phyloP scores from a whole-genome alignment of 192 early-diverging fungal species.

The Tieghemiomyces parasiticus region DNA sequence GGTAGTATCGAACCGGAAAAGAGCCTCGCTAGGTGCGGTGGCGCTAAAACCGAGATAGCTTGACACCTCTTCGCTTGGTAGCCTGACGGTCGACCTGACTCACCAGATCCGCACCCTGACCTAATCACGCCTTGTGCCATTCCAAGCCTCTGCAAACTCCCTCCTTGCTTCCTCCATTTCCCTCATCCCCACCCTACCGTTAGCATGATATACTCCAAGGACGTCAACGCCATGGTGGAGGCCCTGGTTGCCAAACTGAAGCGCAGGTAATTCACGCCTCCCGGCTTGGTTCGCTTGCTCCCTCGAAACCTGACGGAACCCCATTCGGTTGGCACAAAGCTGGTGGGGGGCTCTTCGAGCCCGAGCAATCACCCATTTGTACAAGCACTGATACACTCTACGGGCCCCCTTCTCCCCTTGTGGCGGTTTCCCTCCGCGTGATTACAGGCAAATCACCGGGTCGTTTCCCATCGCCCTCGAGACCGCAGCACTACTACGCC shows the following conservation, averaged over 20 bases:
- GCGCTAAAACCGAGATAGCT: no score
- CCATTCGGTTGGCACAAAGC: not conserved
- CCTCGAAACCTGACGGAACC: not conserved
- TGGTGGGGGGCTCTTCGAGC: not conserved
- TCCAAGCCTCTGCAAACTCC: not conserved
- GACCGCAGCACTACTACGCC: constrained; percentile 58
- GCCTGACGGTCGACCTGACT: no score
- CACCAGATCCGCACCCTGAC: no score
- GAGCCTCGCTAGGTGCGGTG: no score
- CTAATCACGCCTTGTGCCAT: not conserved
- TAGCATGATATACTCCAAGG: constrained; percentile 11
- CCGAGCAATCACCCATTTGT: not conserved
- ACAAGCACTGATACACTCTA: not conserved
- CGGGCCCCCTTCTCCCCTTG: not conserved
- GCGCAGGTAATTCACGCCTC: constrained; percentile 14
- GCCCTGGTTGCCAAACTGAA: constrained; percentile 36
- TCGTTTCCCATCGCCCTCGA: constrained; percentile 51
- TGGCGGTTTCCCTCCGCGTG: not conserved
- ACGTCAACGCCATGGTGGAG: constrained; percentile 26
- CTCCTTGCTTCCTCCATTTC: not conserved
- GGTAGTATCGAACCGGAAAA: no score
- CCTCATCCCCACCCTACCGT: not conserved
- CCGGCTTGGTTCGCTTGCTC: not conserved
- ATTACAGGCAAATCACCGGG: constrained; percentile 43
- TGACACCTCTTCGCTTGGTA: no score